Conservation (phyloP, 169 alveolate genomes). For the Cyclospora cayetanensis region DNA sequence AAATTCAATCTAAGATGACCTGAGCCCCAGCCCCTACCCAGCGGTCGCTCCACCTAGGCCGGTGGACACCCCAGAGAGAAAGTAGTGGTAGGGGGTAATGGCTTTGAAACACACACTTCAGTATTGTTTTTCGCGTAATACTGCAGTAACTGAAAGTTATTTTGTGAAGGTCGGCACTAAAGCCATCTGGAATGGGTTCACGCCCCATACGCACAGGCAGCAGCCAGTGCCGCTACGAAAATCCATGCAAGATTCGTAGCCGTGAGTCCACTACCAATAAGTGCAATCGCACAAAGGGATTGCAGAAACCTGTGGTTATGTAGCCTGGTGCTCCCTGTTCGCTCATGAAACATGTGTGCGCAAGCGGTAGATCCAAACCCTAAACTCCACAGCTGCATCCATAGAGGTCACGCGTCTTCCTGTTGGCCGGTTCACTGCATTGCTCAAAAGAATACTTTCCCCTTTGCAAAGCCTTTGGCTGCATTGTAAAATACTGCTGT, state of each 20-base stretch:
- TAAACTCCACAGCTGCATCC: background rate
- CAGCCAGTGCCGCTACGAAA: background rate
- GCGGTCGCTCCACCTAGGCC: background rate
- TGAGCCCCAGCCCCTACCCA: background rate
- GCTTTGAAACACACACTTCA: background rate
- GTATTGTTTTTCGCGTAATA: too few relatives aligned
- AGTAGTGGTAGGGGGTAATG: too few relatives aligned
- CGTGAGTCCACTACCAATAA: background rate
- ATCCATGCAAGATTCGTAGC: background rate
- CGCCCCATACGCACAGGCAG: background rate
- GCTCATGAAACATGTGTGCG: too few relatives aligned
- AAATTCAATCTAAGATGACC: background rate
- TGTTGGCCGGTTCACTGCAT: background rate
- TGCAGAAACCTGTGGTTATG: background rate
- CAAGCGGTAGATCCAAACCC: too few relatives aligned
- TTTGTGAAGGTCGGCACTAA: background rate
- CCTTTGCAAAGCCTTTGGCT: background rate
- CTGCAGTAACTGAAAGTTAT: too few relatives aligned
- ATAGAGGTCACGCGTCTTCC: background rate
- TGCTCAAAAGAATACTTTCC: background rate
- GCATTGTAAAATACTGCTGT: background rate
- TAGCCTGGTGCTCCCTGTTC: background rate
- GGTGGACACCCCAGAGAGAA: background rate
- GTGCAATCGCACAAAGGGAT: background rate
- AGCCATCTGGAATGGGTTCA: background rate